Base-by-base conservation (phyloP, 2,329 filamentous ascomycete genomes). In the Aspergillus sp. region DNA sequence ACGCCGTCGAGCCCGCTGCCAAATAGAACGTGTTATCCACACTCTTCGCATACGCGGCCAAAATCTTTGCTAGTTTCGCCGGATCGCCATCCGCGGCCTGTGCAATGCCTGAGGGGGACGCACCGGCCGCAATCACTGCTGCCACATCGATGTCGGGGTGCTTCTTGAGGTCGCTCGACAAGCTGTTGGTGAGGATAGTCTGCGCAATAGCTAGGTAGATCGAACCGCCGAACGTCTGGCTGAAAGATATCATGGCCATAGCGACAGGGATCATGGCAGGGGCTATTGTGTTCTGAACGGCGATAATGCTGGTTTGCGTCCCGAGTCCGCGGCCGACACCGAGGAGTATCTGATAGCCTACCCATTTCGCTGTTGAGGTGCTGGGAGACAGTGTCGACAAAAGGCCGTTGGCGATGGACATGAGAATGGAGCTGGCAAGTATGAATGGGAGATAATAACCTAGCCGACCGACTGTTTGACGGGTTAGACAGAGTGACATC, bases 201-300 rank as follows among this genome's bases (percentile, higher is more conserved):
- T 83, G 74, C 1, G 70, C 80, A 20, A 81, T 72, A 3, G 75
- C 75, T 24, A 84, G 73, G 54, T 82, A 82, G 1, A 83, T 47
- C 0, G 73, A 66, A 2, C 73, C 73, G n/a, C 70, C 69, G n/a
- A 76, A 67, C 2, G 68, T 74, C 44, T 75, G 71, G 40, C 53
- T 53, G 58, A 74, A 76, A 49, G 73, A 69, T 14, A 74, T 64
- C 40, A 74, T 60, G 3, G 73, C 66, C 55, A 74, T 75, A 2
- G 67, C 73, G 3, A 68, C 64, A 2, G 74, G 71, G n/a, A 76
- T 52, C 38, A 74, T 65, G 11, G 61, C 59, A 1, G 68, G 52
- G 4, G 60, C 54, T 2, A 76, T 56, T 1, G 65, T 59, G 24
- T 73, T 71, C 55, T 76, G 74, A 7, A 73, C 65, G 3, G 74